Percentiles rank a stretch among this genome's conserved stretches.
phyloP scores from a whole-genome alignment of 495 filamentous ascomycete genomes.

The Beverwykella pulmonaria region DNA sequence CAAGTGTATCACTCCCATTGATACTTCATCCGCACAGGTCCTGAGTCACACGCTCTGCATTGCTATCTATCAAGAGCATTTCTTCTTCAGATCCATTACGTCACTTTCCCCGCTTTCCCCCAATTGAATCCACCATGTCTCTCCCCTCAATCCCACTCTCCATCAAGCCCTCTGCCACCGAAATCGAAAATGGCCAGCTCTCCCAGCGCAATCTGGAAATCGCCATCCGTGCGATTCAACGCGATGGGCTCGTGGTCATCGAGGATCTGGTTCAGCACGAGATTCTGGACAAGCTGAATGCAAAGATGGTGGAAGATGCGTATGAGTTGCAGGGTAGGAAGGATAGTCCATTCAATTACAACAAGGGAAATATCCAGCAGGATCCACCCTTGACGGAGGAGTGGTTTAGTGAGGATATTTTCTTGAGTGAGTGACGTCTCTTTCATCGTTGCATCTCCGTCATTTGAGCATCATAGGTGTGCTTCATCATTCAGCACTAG shows the following conservation, averaged over 20 bases:
- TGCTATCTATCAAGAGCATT: background rate
- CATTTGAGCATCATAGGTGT: too few relatives aligned
- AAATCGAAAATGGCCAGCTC: conserved; percentile 18
- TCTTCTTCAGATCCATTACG: background rate
- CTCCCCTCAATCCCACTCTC: conserved; percentile 24
- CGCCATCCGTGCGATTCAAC: conserved; percentile 54
- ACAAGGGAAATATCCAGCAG: conserved; percentile 59
- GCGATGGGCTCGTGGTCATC: conserved; percentile 63
- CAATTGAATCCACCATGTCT: conserved; percentile 3
- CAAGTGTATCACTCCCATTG: background rate
- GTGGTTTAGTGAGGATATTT: conserved; percentile 25
- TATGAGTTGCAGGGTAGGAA: conserved; percentile 47
- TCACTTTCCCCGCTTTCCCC: background rate
- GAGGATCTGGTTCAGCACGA: conserved; percentile 52
- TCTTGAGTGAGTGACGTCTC: conserved; percentile 23
- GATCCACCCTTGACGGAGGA: conserved; percentile 50
- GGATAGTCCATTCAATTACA: conserved; percentile 57
- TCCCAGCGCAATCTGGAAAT: conserved; percentile 51
- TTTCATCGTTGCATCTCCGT: background rate
- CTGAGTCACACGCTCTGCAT: too few relatives aligned
- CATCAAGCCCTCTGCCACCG: conserved; percentile 6
- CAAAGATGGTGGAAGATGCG: conserved; percentile 57
- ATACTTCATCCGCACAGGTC: background rate
- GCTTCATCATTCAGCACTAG: too few relatives aligned
- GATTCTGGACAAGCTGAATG: conserved; percentile 53